Evolutionary conservation across 2,329 filamentous ascomycete genomes (phyloP).

Genomic region (Dactylellina haptotyla): DNA sequence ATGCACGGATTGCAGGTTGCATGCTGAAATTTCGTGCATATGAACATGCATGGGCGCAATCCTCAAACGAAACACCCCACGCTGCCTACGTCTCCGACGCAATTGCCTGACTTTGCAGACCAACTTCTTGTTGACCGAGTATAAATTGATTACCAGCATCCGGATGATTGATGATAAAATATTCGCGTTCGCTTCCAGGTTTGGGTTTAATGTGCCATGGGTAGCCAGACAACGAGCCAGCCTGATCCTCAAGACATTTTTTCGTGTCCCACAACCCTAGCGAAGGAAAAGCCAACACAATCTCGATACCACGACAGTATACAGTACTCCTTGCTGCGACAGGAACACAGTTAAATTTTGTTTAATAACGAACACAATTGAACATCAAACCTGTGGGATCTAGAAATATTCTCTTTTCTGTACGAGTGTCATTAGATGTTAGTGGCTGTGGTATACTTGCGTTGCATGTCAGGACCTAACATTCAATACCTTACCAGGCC

Average conservation of each 20-base stretch:
- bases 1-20: conserved; percentile 24
- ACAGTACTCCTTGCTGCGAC: too few relatives aligned
- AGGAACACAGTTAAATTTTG: not conserved
- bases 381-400: too few relatives aligned
- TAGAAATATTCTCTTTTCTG: too few relatives aligned
- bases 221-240: conserved; percentile 13
- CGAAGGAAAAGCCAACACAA: conserved; percentile 12
- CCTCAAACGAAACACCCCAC: not conserved
- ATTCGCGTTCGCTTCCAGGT: conserved; percentile 37
- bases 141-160: conserved; percentile 42
- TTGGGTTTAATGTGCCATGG: conserved; percentile 19
- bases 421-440: too few relatives aligned
- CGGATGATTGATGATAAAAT: conserved; percentile 23
- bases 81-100: conserved; percentile 4
- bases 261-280: not conserved
- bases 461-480: too few relatives aligned
- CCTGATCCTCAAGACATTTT: conserved; percentile 9
- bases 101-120: not conserved
- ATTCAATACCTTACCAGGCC: too few relatives aligned
- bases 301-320: too few relatives aligned
- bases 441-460: too few relatives aligned
- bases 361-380: too few relatives aligned
- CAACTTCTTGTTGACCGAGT: not conserved
- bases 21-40: conserved; percentile 32
- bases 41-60: not conserved